Evolutionary conservation across 164 flowering plant species (phyloP).

Genomic region (Cinnamomum chago): DNA sequence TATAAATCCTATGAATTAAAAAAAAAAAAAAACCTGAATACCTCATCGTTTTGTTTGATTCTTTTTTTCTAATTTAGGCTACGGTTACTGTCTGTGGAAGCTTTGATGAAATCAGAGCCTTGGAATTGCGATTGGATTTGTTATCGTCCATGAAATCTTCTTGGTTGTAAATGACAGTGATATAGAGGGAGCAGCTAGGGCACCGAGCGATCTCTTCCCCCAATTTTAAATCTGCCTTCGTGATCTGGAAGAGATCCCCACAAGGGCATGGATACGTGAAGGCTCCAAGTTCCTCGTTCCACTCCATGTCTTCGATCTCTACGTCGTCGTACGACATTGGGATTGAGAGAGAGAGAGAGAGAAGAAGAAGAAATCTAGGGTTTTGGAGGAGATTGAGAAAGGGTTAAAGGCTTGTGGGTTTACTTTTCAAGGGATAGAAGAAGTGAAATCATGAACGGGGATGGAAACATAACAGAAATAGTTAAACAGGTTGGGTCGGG

Average conservation of each 20-base stretch:
- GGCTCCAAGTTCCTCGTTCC: slow-evolving; percentile 78
- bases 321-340: slow-evolving; percentile 97
- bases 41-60: not conserved
- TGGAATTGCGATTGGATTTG: slow-evolving; percentile 17
- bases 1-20: not conserved
- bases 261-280: slow-evolving; percentile 94
- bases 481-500: no score
- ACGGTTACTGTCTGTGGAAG: slow-evolving; percentile 49
- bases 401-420: not conserved
- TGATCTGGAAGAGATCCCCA: slow-evolving; percentile 91
- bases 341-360: not conserved
- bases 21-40: not conserved
- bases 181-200: slow-evolving; percentile 93
- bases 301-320: slow-evolving; percentile 97
- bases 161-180: slow-evolving; percentile 78
- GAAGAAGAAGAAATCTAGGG: not conserved
- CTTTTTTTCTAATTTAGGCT: slow-evolving; percentile 28
- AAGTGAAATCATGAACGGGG: no score
- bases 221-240: slow-evolving; percentile 64
- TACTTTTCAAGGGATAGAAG: not conserved
- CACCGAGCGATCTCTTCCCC: slow-evolving; percentile 96
- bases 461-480: no score
- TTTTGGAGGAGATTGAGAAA: not conserved
- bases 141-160: slow-evolving; percentile 59
- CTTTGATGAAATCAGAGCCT: slow-evolving; percentile 29